Evolutionary conservation across 257 asterid species (phyloP).

Genomic region (Ophiorrhiza pumila): DNA sequence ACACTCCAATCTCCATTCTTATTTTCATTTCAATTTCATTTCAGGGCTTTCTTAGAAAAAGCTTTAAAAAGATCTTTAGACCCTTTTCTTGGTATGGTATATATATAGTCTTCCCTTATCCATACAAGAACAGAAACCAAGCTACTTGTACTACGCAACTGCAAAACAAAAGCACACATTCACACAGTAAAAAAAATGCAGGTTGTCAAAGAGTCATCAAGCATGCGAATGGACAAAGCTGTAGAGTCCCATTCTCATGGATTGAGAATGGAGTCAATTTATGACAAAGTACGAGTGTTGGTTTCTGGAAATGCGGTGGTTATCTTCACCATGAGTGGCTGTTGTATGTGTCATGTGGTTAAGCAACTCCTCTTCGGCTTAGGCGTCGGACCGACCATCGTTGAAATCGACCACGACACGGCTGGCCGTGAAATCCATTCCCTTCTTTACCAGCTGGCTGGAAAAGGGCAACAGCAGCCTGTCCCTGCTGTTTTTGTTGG

Average conservation of each 20-base stretch:
- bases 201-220: slow-evolving; percentile 41
- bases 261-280: slow-evolving; percentile 38
- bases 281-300: slow-evolving; percentile 45
- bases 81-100: neutral
- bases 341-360: slow-evolving; percentile 96
- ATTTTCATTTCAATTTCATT: neutral
- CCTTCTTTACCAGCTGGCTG: slow-evolving; percentile 47
- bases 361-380: slow-evolving; percentile 77
- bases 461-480: slow-evolving; percentile 27
- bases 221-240: slow-evolving; percentile 9
- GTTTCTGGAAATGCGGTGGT: slow-evolving; percentile 77
- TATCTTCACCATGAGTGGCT: slow-evolving; percentile 72
- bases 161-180: neutral
- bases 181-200: slow-evolving; percentile 35
- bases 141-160: too few species aligned
- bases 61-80: neutral
- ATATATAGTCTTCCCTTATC: neutral
- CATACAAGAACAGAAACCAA: neutral
- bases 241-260: slow-evolving; percentile 17
- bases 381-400: slow-evolving; percentile 75
- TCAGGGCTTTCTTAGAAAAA: neutral
- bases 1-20: neutral
- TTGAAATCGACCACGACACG: slow-evolving; percentile 69
- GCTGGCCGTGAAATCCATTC: slow-evolving; percentile 53
- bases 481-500: slow-evolving; percentile 81